Base-by-base conservation (phyloP, 129 eudicot species). In the Centaurea solstitialis region DNA sequence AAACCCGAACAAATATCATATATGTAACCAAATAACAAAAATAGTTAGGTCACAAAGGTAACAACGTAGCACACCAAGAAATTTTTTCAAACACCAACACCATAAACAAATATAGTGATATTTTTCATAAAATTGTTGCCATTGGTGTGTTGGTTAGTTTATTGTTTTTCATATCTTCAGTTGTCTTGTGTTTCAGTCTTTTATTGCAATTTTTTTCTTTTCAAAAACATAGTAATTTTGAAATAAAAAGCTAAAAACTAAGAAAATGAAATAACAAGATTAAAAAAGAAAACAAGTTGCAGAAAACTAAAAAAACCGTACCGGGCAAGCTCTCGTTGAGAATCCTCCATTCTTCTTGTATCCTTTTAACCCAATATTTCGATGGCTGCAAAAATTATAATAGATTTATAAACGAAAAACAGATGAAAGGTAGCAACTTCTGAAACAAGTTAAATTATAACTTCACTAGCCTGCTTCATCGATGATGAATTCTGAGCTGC, bases 301-400 rank as follows among this genome's bases (percentile, higher is more conserved):
- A 71, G 70, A n/a, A 53, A 69, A n/a, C 20, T 24, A 62, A n/a
- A n/a, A 85, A 70, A 81, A 79, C 85, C 74, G 24, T n/a, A 92
- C 98, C 98, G 66, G 98, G 98, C 81, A 94, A 78, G 83, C 80
- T 84, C 28, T 85, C 87, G 78, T 92, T 90, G 67, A 94, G 86
- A 41, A 94, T 89, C 86, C 69, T 89, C 98, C 98, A 94, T 79
- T 94, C 98, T 37, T 92, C 88, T 81, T 88, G 94, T 75, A 94
- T 87, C 88, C 77, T 94, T 87, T 87, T 92, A 28, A 82, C 82
- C 98, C 97, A 94, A 53, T 45, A 75, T 75, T 83, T 84, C 26
- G 93, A 76, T 70, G 90, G 92, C 95, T 90, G 90, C 68, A 68
- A 87, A 21, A 12, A 74, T 17, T 74, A n/a, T 62, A 4, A 0